These are phyloP conservation scores for Polytrichum formosum DNA, from an alignment of 225 moss, liverwort and hornwort species.

Conservation along the genomic window DNA sequence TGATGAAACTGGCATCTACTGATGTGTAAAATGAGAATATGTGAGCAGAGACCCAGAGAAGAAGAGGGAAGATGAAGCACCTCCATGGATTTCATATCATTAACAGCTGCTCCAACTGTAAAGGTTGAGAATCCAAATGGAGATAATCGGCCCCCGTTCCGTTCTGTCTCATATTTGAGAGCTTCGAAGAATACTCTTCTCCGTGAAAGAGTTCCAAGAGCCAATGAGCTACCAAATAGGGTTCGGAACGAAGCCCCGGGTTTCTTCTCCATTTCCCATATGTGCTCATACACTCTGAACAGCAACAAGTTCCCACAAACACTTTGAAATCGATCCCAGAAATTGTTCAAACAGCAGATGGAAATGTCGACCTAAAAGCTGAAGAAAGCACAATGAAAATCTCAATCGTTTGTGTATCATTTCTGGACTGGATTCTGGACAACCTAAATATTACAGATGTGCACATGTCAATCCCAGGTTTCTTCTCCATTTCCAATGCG, in stretches of 20 bases:
- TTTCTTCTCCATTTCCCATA: conserved; percentile 70
- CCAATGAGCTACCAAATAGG: conserved; percentile 69
- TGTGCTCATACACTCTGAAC: conserved; percentile 67
- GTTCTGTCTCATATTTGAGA: conserved; percentile 83
- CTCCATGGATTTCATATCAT: conserved; percentile 84
- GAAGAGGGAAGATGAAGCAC: conserved; percentile 18
- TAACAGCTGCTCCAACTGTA: conserved; percentile 74
- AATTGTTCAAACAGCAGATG: too few species aligned
- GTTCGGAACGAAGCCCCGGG: conserved; percentile 83
- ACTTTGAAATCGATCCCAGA: too few species aligned
- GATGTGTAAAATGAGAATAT: too few species aligned
- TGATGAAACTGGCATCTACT: too few species aligned
- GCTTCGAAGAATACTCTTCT: conserved; percentile 80
- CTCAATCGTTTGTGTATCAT: too few species aligned
- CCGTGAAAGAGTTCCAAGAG: conserved; percentile 75
- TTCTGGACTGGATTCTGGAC: too few species aligned
- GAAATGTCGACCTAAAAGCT: too few species aligned
- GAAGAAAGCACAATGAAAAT: too few species aligned
- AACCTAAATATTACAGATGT: too few species aligned
- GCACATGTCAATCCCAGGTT: too few species aligned
- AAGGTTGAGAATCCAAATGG: conserved; percentile 88
- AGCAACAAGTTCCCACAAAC: background rate
- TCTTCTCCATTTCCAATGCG: too few species aligned
- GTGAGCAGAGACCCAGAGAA: too few species aligned
- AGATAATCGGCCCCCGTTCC: conserved; percentile 88